Evolutionary conservation across 768 basidiomycete species (phyloP), one percentile per base, ranked within the genome.

Genomic region (Lactifluus pinguis): DNA sequence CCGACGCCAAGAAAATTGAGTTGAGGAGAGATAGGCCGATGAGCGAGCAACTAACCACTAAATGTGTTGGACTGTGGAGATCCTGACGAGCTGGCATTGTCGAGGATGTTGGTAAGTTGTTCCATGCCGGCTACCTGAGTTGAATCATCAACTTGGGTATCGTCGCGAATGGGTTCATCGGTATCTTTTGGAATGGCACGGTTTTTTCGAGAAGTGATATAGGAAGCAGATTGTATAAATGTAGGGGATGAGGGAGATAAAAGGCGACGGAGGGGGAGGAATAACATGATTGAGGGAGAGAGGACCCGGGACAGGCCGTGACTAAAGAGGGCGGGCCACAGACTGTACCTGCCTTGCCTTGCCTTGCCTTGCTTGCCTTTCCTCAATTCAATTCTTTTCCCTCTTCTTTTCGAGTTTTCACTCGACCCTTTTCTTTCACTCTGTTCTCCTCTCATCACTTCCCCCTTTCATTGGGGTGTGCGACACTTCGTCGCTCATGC

Each of bases 401-500:
- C 41, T 62, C 41, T 62, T 64, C 59, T 21, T 61, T 62, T 50
- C 53, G 55, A 30, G 48, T 57, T 41, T 38, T 53, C 39, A 5
- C 19, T 32, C 25, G 19, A 41, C 48, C 52, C 9, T 32, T 53
- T 44, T 68, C 55, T 47, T 41, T n/a, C 56, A 49, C 34, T 36
- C 61, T 44, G 64, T 49, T 59, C 53, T 61, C 50, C 57, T 54
- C 59, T 57, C 45, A 2, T 21, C 25, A 48, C 36, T 36, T 44
- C 55, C 53, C 53, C 57, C 44, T 45, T 30, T 56, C 42, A 30
- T 51, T 55, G 53, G 57, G 57, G 58, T 57, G 62, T 61, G 60
- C 62, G 59, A 36, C 59, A 36, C 51, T 48, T 55, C 50, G 53
- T 59, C 67, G 53, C 63, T 44, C 68, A 73, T 73, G 72, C 63